Conservation (phyloP, 2,329 filamentous ascomycete species). For the Talaromyces funiculosus region DNA sequence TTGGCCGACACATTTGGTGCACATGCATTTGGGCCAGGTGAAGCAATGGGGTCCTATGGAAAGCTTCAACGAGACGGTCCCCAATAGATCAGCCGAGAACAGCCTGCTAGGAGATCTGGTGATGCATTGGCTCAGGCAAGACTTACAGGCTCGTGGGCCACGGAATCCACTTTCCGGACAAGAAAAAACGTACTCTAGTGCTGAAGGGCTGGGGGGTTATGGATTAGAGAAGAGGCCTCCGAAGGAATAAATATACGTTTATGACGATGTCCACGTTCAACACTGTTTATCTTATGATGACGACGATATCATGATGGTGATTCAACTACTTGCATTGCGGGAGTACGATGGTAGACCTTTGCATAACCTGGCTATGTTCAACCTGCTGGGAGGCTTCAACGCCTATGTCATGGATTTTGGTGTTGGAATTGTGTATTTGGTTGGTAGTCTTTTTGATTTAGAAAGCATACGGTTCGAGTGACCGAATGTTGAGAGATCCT, state of each 20-base stretch:
- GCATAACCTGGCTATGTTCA: constrained; percentile 15
- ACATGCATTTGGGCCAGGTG: constrained; percentile 85
- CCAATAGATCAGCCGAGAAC: constrained; percentile 60
- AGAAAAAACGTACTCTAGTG: constrained; percentile 48
- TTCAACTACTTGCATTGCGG: constrained; percentile 16
- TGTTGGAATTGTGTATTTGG: not conserved
- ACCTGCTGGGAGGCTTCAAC: constrained; percentile 20
- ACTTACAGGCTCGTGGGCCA: constrained; percentile 73
- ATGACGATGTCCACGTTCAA: not conserved
- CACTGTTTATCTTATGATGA: not conserved
- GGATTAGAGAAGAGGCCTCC: constrained; percentile 47
- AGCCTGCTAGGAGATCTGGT: constrained; percentile 83
- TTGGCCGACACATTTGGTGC: constrained; percentile 93
- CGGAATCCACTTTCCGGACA: constrained; percentile 46
- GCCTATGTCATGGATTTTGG: constrained; percentile 11
- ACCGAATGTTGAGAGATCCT: no score
- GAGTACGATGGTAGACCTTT: constrained; percentile 12
- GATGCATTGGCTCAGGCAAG: constrained; percentile 76
- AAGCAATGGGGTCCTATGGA: constrained; percentile 78
- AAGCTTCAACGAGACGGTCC: constrained; percentile 55
- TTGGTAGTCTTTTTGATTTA: not conserved
- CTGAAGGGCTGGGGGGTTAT: constrained; percentile 59
- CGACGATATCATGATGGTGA: constrained; percentile 5
- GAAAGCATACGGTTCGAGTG: no score
- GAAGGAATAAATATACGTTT: not conserved